Evolutionary conservation across 768 basidiomycete genomes (phyloP), one percentile per base, ranked within the genome.

Genomic region (Hericium alpestre): DNA sequence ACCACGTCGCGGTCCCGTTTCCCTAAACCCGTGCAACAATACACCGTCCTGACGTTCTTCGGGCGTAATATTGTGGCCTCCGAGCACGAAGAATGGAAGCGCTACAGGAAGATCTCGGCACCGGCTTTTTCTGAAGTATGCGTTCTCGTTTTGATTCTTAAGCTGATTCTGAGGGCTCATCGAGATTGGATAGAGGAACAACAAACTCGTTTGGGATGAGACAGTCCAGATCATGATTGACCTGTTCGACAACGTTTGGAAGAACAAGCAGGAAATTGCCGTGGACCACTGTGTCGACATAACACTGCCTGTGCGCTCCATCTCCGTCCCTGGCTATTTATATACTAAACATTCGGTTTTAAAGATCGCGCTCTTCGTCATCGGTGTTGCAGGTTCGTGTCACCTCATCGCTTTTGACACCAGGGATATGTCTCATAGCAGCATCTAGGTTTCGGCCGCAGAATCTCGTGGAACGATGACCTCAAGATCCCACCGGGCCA

Each of bases 11-110:
- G 79, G 12, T 68, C 74, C 10, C 75, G 76, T 13, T 86, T 84
- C 60, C 79, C 81, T 0, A 86, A 86, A 61, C 78, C 81, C 8
- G 63, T 79, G 0, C 59, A 74, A 4, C 63, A 71, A 25, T 86
- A 86, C 60, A 59, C 49, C 1, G 59, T 71, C 15, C 66, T 86
- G 16, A 57, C 67, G 0, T 72, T 81, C 56, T 86, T 77, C 63
- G 84, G 85, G 6, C 64, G 64, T 6, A 88, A 86, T 60, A 80
- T 86, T 47, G 76, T 87, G n/a, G 76, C 74, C 1, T 79, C 81
- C 0, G 84, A 86, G 61, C 80, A 78, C 20, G 77, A 80, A 3
- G 74, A 80, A 58, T 87, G 84, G 84, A 83, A 83, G 66, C 76
- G 76, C 32, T 83, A 82, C 59, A 69, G 83, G 49, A 82, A 80